Conservation (phyloP, 495 filamentous ascomycete species). For the Aspergillus biplanus region DNA sequence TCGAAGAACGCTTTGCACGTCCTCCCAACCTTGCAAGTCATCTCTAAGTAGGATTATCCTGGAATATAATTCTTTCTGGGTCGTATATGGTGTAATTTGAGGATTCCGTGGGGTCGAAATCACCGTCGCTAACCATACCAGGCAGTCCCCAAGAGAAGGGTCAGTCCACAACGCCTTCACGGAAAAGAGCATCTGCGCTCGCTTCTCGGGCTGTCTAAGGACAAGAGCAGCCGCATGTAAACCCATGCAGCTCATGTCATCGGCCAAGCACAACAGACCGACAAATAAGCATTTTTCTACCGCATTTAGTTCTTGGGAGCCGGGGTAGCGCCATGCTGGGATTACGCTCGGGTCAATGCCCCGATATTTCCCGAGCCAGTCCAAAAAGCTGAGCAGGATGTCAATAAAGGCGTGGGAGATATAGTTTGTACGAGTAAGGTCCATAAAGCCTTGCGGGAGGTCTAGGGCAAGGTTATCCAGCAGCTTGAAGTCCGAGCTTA, state of each 20-base stretch:
- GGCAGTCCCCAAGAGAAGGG: not conserved
- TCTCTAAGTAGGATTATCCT: not conserved
- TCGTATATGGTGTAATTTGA: not conserved
- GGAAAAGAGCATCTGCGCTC: not conserved
- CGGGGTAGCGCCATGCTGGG: not conserved
- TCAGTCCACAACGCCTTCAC: not conserved
- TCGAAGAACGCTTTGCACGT: not conserved
- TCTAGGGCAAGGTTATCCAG: not conserved
- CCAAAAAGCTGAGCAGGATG: not conserved
- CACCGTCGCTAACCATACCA: not conserved
- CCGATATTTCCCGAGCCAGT: not conserved
- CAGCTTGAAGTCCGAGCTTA: not conserved
- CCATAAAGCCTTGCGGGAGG: not conserved
- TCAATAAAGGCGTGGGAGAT: not conserved
- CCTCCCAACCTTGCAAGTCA: not conserved
- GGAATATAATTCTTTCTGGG: not conserved
- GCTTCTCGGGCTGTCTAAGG: slow-evolving; percentile 6
- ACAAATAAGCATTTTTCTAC: not conserved
- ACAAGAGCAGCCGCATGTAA: slow-evolving; percentile 1
- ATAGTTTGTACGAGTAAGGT: not conserved
- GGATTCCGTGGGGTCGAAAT: not conserved
- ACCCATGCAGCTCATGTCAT: slow-evolving; percentile 6
- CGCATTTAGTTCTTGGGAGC: not conserved
- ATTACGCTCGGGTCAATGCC: not conserved
- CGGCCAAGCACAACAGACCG: not conserved